These are phyloP conservation scores for Umbilicaria muhlenbergii DNA, from an alignment of 495 filamentous ascomycete species.

Conservation along the genomic window DNA sequence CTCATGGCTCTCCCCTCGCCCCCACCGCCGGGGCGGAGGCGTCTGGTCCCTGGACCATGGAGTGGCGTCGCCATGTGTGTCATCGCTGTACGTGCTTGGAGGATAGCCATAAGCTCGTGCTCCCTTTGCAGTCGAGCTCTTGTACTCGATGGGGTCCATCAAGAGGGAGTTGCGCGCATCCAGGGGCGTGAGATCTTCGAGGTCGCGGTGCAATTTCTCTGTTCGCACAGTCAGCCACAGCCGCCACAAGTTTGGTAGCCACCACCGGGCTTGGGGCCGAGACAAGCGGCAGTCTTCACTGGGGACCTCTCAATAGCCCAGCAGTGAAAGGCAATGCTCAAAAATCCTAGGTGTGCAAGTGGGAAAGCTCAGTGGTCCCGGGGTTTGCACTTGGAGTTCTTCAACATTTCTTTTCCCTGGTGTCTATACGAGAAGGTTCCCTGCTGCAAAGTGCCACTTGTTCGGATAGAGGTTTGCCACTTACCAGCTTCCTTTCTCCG, in stretches of 20 bases:
- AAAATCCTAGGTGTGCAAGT: too few species aligned
- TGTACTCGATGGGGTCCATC: slow-evolving; percentile 32
- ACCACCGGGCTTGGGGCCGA: too few species aligned
- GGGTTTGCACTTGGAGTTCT: too few species aligned
- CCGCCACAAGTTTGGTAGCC: too few species aligned
- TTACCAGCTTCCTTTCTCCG: slow-evolving; percentile 72
- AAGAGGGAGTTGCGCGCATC: slow-evolving; percentile 85
- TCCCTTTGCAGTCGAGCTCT: slow-evolving; percentile 21
- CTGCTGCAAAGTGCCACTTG: too few species aligned
- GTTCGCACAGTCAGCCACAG: neutral
- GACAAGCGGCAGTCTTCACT: too few species aligned
- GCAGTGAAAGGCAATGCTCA: too few species aligned
- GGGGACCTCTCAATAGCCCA: too few species aligned
- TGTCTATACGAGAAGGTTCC: too few species aligned
- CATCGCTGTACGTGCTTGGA: slow-evolving; percentile 35
- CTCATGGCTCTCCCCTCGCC: slow-evolving; percentile 24
- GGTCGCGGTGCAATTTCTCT: slow-evolving; percentile 73
- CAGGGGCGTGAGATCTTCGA: slow-evolving; percentile 77
- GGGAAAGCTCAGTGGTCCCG: too few species aligned
- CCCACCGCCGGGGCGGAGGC: slow-evolving; percentile 13
- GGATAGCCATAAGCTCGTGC: slow-evolving; percentile 6
- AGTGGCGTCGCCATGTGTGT: slow-evolving; percentile 19
- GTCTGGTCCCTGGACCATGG: slow-evolving; percentile 28
- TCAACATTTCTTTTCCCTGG: too few species aligned
- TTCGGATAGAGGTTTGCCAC: slow-evolving; percentile 13